Base-by-base conservation (phyloP, 805 yeast species). In the Millerago galiae region DNA sequence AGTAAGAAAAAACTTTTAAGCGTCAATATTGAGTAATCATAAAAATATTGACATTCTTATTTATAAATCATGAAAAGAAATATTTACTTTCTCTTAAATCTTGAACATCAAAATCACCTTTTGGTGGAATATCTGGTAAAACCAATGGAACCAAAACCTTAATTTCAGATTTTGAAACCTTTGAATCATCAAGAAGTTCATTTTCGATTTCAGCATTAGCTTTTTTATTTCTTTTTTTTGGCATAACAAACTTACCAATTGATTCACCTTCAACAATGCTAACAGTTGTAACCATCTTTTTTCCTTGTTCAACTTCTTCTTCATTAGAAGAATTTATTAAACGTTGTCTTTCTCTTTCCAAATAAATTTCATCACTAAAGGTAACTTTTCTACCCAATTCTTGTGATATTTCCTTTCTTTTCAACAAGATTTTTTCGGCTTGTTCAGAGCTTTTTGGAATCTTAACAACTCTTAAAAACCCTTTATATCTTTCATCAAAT, bases 31-130 rank as follows among this genome's bases (percentile, higher is more conserved):
- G 32, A 15, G 28, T 26, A 16, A 32, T 38, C 41, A 38, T 38
- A 13, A 36, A 36, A 36, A 27, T 14, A 8, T 28, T 25, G 15
- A 28, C 12, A 4, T n/a, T 28, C 8, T 10, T 17, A 12, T 17
- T 21, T 13, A 32, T 32, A 17, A 32, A 12, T 17, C 35, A 62
- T 21, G 70, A 66, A 50, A 91, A 91, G 72, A 91, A 91, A 62
- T 91, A 91, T 27, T 72, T 71, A 48, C 96, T 86, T 38, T 80
- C 75, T 56, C 74, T 72, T 34, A 90, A 82, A 44, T 74, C 75
- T 32, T 67, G 64, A 30, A 91, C 95, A 56, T 91, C 95, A 53
- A 91, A 86, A 14, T 79, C 80, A 39, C 97, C 99, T 60, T 76
- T 81, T 38, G 72, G 66, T 12, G 96, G 96, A 34, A 87, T 75